Base-by-base conservation (phyloP, 768 basidiomycete genomes). In the Roridomyces roridus region DNA sequence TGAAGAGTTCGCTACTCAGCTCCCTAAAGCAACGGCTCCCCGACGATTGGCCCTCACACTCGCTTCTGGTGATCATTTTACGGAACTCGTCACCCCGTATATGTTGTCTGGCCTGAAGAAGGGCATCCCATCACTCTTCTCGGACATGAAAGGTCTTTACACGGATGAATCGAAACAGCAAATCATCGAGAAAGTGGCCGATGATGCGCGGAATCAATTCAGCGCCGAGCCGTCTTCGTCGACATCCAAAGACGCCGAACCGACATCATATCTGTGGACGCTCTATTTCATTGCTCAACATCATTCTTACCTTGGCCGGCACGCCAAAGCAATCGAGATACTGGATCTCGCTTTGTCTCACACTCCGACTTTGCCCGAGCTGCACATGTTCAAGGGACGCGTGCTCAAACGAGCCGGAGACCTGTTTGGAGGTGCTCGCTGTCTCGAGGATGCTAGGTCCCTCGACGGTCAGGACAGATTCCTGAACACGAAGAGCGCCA, bases 401-500 rank as follows among this genome's bases (percentile, higher is more conserved):
- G 83, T 91, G 14, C 76, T 96, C 37, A 98, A 98, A 68, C 86
- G 95, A 12, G 82, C 87, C 0, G 95, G 96, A 0, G 94, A 98
- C 63, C 75, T 80, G 0, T 72, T 81, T 23, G 89, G 86, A 0
- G 97, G 95, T 0, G 91, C 93, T 0, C 73, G 75, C 6, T 80
- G 81, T 31, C 80, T 95, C 72, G 89, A 96, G 63, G 88, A 92
- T 15, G 95, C 97, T 4, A 78, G 94, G 40, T 67, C 82, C 21
- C 75, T 99, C 45, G 97, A 99, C 69, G 88, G 92, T 0, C 97
- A 98, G 73, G 97, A 99, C 69, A 80, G 97, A 41, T 97, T 94
- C 74, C 70, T 99, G 66, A 98, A 99, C 72, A 92, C 92, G 31
- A 98, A 98, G 71, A 82, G 84, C 44, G 96, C 88, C 0, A 98